Evolutionary conservation across 179 eudicot genomes (phyloP).

Genomic region (Heliamphora pulchella): DNA sequence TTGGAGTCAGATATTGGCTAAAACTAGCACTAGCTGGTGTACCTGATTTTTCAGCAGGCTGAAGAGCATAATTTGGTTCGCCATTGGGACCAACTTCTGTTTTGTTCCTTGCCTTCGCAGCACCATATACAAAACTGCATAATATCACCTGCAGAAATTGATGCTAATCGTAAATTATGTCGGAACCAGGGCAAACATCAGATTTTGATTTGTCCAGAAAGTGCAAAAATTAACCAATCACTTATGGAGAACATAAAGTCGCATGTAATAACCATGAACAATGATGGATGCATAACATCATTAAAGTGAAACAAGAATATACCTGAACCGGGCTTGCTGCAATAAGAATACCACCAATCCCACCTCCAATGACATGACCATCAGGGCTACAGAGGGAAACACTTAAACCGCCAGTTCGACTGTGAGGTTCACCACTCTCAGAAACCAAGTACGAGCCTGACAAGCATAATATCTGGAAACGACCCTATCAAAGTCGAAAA

Average conservation of each 20-base stretch:
- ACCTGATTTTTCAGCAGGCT: slow-evolving; percentile 29
- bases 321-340: slow-evolving; percentile 89
- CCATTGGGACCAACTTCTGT: slow-evolving; percentile 16
- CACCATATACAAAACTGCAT: slow-evolving; percentile 81
- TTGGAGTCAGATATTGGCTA: slow-evolving; percentile 30
- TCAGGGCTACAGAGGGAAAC: slow-evolving; percentile 74
- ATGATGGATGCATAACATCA: slow-evolving; percentile 1
- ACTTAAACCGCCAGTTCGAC: slow-evolving; percentile 86
- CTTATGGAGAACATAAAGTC: neutral
- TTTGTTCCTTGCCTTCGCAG: slow-evolving; percentile 31
- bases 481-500: slow-evolving; percentile 45
- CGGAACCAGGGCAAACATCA: neutral
- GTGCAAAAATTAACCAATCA: no score
- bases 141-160: slow-evolving; percentile 57
- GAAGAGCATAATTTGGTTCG: slow-evolving; percentile 18
- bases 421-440: slow-evolving; percentile 63
- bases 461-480: slow-evolving; percentile 82
- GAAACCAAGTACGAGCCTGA: slow-evolving; percentile 86
- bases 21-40: slow-evolving; percentile 32
- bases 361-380: slow-evolving; percentile 87
- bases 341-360: slow-evolving; percentile 64
- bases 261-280: neutral
- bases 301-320: neutral
- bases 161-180: neutral
- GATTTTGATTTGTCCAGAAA: neutral